Percentiles rank a stretch among this genome's conserved stretches.
Conservation (phyloP, 345 rosid genomes). For the Citrus inodora region DNA sequence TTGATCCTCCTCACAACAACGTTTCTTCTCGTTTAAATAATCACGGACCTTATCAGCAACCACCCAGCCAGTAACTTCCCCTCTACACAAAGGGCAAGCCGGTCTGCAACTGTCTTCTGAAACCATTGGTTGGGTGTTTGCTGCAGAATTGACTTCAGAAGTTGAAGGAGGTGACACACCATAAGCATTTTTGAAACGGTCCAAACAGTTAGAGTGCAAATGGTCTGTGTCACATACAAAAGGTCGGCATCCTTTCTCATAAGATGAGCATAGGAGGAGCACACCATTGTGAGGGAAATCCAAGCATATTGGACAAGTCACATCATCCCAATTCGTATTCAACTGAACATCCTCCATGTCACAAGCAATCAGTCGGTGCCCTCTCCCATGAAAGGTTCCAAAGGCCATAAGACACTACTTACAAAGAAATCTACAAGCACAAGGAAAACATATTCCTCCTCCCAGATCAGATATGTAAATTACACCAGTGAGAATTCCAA, state of each 20-base stretch:
- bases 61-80: constrained; percentile 86
- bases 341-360: constrained; percentile 47
- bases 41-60: constrained; percentile 67
- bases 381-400: constrained; percentile 33
- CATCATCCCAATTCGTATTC: constrained; percentile 66
- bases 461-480: constrained; percentile 5
- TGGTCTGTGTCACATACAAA: constrained; percentile 86
- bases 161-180: constrained; percentile 54
- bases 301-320: constrained; percentile 87
- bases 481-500: constrained; percentile 3
- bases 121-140: constrained; percentile 24
- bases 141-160: constrained; percentile 31
- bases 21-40: constrained; percentile 68
- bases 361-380: constrained; percentile 21
- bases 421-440: constrained; percentile 22
- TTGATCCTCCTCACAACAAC: constrained; percentile 70
- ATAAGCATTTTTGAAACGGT: constrained; percentile 74
- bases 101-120: constrained; percentile 53
- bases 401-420: constrained; percentile 38
- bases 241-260: constrained; percentile 76
- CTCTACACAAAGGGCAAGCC: constrained; percentile 90
- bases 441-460: constrained; percentile 13
- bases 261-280: constrained; percentile 82
- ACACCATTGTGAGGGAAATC: constrained; percentile 90
- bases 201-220: constrained; percentile 89